phyloP scores from a whole-genome alignment of 2,329 filamentous ascomycete genomes.

The Nigrospora sphaerica region DNA sequence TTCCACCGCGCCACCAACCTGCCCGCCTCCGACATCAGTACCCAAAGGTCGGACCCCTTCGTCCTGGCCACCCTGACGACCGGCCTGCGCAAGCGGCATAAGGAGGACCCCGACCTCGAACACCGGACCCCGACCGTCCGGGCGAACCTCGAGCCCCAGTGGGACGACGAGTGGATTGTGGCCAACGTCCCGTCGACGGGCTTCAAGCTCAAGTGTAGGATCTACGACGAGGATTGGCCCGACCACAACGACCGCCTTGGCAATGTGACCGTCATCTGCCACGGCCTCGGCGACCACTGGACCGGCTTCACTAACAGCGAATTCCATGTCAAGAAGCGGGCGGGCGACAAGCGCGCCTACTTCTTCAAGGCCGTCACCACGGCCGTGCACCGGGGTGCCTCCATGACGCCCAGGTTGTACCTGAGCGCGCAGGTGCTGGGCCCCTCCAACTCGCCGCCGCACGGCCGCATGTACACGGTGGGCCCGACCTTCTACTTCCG shows the following conservation, averaged over 20 bases:
- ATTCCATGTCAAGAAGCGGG: constrained; percentile 73
- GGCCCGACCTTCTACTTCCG: constrained; percentile 70
- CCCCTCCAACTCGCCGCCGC: constrained; percentile 58
- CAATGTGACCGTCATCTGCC: constrained; percentile 67
- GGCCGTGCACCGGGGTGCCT: constrained; percentile 51
- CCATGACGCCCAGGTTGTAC: constrained; percentile 63
- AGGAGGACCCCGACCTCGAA: constrained; percentile 71
- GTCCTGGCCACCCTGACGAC: constrained; percentile 70
- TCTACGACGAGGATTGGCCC: constrained; percentile 85
- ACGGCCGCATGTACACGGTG: constrained; percentile 68
- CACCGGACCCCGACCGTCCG: constrained; percentile 73
- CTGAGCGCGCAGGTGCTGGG: constrained; percentile 76
- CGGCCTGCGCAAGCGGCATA: constrained; percentile 66
- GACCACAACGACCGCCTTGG: constrained; percentile 85
- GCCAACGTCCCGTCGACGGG: constrained; percentile 77
- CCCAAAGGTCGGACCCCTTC: constrained; percentile 77
- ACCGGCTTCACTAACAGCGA: constrained; percentile 52
- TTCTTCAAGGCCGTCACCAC: constrained; percentile 61
- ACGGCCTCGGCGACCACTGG: constrained; percentile 58
- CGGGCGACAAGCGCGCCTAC: constrained; percentile 83
- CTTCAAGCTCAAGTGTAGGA: constrained; percentile 74
- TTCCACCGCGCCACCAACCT: constrained; percentile 78
- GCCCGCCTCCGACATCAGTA: constrained; percentile 72
- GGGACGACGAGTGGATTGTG: constrained; percentile 83
- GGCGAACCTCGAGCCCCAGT: constrained; percentile 64